Evolutionary conservation across 495 filamentous ascomycete species (phyloP).

Genomic region (Friedmanniomyces endolithicus): DNA sequence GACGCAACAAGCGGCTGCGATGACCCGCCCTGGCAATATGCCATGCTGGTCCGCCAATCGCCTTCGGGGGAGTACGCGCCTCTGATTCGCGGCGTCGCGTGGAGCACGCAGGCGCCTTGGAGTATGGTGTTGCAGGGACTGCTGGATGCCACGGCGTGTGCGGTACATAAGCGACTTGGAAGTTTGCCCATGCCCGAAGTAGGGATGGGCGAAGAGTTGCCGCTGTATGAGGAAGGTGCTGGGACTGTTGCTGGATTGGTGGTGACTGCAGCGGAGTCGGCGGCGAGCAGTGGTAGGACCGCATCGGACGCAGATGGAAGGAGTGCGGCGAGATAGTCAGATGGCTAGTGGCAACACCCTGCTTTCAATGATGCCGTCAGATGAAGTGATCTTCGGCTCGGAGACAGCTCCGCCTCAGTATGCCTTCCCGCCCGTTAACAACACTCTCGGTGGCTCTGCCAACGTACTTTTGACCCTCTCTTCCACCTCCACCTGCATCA

Average conservation of each 20-base stretch:
- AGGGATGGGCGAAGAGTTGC: neutral
- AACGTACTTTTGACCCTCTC: slow-evolving; percentile 19
- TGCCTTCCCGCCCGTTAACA: slow-evolving; percentile 1
- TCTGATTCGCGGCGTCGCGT: neutral
- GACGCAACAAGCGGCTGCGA: neutral
- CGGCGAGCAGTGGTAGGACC: no score
- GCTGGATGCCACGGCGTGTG: neutral
- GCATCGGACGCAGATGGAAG: no score
- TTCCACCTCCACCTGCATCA: slow-evolving; percentile 37
- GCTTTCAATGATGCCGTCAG: neutral
- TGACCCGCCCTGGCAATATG: slow-evolving; percentile 8
- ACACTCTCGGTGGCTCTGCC: slow-evolving; percentile 15
- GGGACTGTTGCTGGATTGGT: neutral
- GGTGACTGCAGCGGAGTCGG: no score
- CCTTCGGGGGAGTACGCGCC: neutral
- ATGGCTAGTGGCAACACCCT: neutral
- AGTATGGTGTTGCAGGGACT: slow-evolving; percentile 5
- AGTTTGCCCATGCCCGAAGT: neutral
- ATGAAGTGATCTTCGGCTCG: no score
- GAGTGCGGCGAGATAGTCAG: neutral
- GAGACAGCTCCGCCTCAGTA: neutral
- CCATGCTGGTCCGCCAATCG: neutral
- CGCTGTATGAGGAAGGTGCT: neutral
- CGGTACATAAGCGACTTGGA: neutral
- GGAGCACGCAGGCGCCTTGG: neutral